Evolutionary conservation across 2,329 filamentous ascomycete species (phyloP), one percentile per base, ranked within the genome.

Genomic region (Neopestalotiopsis sp.): DNA sequence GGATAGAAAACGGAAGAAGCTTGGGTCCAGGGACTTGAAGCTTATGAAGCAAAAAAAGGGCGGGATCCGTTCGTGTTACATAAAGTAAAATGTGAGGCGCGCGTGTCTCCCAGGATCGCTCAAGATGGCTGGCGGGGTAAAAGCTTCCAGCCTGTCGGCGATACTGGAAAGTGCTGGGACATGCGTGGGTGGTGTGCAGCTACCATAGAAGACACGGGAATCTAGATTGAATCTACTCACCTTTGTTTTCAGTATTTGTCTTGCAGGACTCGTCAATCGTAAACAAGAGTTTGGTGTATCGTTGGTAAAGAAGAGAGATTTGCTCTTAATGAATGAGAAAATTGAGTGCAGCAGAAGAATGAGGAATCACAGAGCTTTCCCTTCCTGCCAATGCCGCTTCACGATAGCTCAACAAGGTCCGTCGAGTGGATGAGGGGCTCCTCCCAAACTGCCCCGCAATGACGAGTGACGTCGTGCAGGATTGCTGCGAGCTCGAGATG

Each of bases 361-460:
- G 28, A 38, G 59, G 59, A 62, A 62, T 62, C 59, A 62, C 9
- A 20, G 59, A 40, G 57, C 57, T 59, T 58, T 53, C 17, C 45
- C 45, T 53, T 53, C 6, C 45, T 53, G 20, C 45, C 45, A 53
- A 53, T 53, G 45, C 57, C 57, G 57, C 57, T 30, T 59, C 57
- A 59, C 57, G 57, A 59, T 59, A 59, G 57, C 57, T 59, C 57
- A 59, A 53, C 24, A 59, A 30, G 57, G 32, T 62, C 30, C 14
- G n/a, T 34, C 17, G 28, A 20, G 28, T 62, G 59, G 59, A 40
- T 34, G 59, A 40, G 59, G 59, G 32, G 32, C 32, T 20, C 59
- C 32, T 38, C 59, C 59, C 13, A 62, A 62, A 62, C 59, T 62
- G 59, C 59, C 59, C 59, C 59, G 59, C 59, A 62, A 34, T 62